Conservation (phyloP, 78 protist species). For the Dictyostelium firmibasis region DNA sequence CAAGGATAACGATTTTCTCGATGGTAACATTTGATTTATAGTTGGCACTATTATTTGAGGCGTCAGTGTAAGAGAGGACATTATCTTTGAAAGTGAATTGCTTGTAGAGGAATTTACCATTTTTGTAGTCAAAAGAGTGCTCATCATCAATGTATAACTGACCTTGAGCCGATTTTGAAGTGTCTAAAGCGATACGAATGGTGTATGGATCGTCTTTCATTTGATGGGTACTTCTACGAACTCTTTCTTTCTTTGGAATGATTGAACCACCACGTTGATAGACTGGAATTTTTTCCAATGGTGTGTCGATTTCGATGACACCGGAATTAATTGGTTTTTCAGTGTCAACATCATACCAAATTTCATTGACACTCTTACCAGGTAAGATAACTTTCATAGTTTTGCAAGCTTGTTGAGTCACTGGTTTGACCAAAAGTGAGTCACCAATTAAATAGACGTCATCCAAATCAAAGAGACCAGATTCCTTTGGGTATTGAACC, state of each 20-base stretch:
- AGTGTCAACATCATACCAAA: slow-evolving; percentile 66
- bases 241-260: slow-evolving; percentile 89
- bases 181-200: slow-evolving; percentile 83
- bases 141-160: slow-evolving; percentile 91
- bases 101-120: slow-evolving; percentile 67
- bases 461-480: neutral
- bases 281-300: slow-evolving; percentile 88
- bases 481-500: slow-evolving; percentile 85
- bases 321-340: slow-evolving; percentile 15
- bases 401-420: slow-evolving; percentile 15
- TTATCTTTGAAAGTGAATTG: slow-evolving; percentile 38
- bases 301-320: slow-evolving; percentile 64
- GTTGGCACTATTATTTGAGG: neutral
- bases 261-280: slow-evolving; percentile 94
- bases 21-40: slow-evolving; percentile 2
- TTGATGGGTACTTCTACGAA: slow-evolving; percentile 83
- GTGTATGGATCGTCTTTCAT: slow-evolving; percentile 96
- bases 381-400: slow-evolving; percentile 58
- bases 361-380: neutral
- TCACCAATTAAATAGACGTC: slow-evolving; percentile 5
- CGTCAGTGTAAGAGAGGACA: slow-evolving; percentile 1
- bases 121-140: slow-evolving; percentile 59
- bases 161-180: slow-evolving; percentile 79
- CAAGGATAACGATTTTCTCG: slow-evolving; percentile 80
- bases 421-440: slow-evolving; percentile 73